Conservation (phyloP, 257 asterid genomes). For the Galeopsis tetrahit region DNA sequence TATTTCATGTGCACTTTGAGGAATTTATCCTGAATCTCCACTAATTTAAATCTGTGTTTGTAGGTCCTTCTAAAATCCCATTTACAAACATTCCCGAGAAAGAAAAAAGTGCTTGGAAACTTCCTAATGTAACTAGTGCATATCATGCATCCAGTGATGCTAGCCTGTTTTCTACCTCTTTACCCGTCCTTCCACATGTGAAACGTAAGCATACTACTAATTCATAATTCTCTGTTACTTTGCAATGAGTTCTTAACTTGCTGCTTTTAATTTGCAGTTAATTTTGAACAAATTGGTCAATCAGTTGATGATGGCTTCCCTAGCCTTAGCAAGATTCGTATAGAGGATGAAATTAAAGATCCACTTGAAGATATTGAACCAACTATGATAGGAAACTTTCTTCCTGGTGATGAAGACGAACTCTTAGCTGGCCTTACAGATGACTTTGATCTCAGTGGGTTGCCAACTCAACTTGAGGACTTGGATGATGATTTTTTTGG, state of each 20-base stretch:
- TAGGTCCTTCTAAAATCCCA: conserved; percentile 48
- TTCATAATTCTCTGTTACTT: conserved; percentile 4
- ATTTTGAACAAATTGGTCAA: conserved; percentile 46
- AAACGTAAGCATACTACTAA: conserved; percentile 54
- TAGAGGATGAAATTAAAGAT: conserved; percentile 51
- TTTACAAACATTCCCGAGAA: conserved; percentile 40
- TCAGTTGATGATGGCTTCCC: conserved; percentile 63
- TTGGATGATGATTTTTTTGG: conserved; percentile 95
- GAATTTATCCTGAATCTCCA: conserved; percentile 11
- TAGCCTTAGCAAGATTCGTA: conserved; percentile 43
- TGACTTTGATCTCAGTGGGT: conserved; percentile 83
- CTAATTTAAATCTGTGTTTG: conserved; percentile 27
- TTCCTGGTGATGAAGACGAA: conserved; percentile 95
- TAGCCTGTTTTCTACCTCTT: conserved; percentile 85
- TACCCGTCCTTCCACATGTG: conserved; percentile 73
- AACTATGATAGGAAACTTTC: conserved; percentile 51
- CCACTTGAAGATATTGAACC: conserved; percentile 59
- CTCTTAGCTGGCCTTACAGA: conserved; percentile 88
- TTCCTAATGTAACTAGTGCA: conserved; percentile 49
- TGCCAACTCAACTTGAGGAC: conserved; percentile 93
- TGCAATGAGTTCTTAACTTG: conserved; percentile 24
- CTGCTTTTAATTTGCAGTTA: conserved; percentile 56
- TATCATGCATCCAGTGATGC: conserved; percentile 70
- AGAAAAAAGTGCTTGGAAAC: conserved; percentile 64
- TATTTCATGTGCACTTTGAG: background rate